Base-by-base conservation (phyloP, 345 rosid genomes). In the Pistacia integerrima region DNA sequence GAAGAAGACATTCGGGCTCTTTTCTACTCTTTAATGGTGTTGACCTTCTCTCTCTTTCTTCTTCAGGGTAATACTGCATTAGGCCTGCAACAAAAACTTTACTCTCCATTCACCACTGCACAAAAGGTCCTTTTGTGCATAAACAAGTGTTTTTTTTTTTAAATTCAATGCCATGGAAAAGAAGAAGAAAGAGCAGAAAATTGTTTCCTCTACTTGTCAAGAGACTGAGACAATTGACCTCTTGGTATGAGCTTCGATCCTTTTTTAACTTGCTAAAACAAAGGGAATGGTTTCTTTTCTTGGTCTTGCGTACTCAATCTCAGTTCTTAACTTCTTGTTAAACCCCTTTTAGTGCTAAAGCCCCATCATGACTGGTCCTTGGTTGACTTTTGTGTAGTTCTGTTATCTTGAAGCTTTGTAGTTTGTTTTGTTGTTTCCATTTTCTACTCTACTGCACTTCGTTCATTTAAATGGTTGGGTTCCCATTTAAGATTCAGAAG, bases 141-240 rank as follows among this genome's bases (percentile, higher is more conserved):
- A 66, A 48, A 13, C 14, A 28, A 70, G 9, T 14, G 16, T 10
- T 71, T 18, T 38, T 60, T 30, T 30, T 30, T 30, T 25, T 25
- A 25, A 25, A 25, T 25, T 30, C 49, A 54, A 20, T 71, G 68
- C 67, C n/a, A 85, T 85, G 85, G 88, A 80, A 62, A 76, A 68
- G 77, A 80, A 68, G 78, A 78, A 79, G 63, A 84, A 77, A 56
- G 78, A 73, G 41, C 44, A 62, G 36, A 77, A 72, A 16, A n/a
- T 75, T 64, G 41, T 35, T 52, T 59, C 77, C 52, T 28, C 75
- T 59, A 17, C 56, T 64, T 12, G 9, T 58, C 82, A 72, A 55
- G 55, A 80, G 77, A 54, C 78, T 68, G 69, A 77, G 41, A 74
- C 76, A 11, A 75, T 77, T 60, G 59, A 80, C 44, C 55, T 61